Percentiles rank a stretch among this genome's conserved stretches.
phyloP scores from a whole-genome alignment of 768 basidiomycete genomes.

The Leccinum subtestaceum region DNA sequence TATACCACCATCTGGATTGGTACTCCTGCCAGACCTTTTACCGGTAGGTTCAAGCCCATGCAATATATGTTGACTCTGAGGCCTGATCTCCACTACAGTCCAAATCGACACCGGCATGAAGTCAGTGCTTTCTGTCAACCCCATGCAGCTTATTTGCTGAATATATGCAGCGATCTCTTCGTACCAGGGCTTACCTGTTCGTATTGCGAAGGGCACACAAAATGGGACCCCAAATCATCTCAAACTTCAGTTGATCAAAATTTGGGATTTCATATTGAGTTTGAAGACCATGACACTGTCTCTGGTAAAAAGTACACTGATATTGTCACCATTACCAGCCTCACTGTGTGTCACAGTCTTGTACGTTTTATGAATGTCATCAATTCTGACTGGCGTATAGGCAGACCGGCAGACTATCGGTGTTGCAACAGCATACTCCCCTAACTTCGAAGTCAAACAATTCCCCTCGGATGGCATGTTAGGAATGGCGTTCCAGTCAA shows the following conservation, averaged over 20 bases:
- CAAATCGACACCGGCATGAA: background rate
- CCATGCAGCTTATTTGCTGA: background rate
- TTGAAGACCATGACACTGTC: background rate
- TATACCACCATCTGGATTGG: background rate
- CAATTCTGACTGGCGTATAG: background rate
- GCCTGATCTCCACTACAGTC: background rate
- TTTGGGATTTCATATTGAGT: background rate
- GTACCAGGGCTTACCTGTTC: background rate
- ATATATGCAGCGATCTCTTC: background rate
- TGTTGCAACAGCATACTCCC: background rate
- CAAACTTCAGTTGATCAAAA: background rate
- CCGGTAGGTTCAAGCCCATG: background rate
- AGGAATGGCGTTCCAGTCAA: background rate
- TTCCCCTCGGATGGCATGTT: background rate
- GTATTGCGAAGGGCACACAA: background rate
- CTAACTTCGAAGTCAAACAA: background rate
- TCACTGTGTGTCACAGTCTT: background rate
- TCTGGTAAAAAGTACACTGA: background rate
- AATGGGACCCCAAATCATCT: background rate
- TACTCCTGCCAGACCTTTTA: background rate
- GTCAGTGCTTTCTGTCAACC: background rate
- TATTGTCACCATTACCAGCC: background rate
- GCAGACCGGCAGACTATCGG: background rate
- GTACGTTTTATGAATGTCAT: background rate
- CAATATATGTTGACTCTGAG: background rate